Percentiles rank a stretch among this genome's conserved stretches.
phyloP scores from a whole-genome alignment of 1,284 basidiomycete genomes.

The Neonothopanus nambi region DNA sequence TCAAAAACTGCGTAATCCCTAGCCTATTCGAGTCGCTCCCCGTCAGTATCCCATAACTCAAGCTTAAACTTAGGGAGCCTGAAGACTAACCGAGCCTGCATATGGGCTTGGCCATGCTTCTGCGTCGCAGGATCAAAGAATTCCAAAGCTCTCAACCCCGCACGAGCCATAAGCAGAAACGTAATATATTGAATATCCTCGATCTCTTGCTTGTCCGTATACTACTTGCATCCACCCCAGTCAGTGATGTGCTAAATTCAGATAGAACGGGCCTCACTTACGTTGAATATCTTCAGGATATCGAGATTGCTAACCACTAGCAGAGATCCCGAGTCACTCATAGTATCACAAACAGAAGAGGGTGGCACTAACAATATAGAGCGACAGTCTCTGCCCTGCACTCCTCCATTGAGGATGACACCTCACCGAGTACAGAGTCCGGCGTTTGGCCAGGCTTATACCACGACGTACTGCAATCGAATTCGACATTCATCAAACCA shows the following conservation, averaged over 20 bases:
- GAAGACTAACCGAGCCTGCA: slow-evolving; percentile 73
- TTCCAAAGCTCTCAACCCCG: slow-evolving; percentile 77
- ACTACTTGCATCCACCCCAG: slow-evolving; percentile 38
- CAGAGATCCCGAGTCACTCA: slow-evolving; percentile 3
- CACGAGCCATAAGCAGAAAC: slow-evolving; percentile 84
- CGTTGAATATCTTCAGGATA: slow-evolving; percentile 77
- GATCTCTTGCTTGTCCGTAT: slow-evolving; percentile 63
- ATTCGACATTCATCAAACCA: slow-evolving; percentile 3
- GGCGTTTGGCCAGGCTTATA: slow-evolving; percentile 83
- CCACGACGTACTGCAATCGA: slow-evolving; percentile 63
- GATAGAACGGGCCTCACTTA: slow-evolving; percentile 36
- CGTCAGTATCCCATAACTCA: background rate
- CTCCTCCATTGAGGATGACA: slow-evolving; percentile 86
- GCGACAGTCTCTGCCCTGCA: slow-evolving; percentile 85
- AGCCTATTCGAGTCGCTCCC: slow-evolving; percentile 51
- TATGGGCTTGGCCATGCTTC: slow-evolving; percentile 91
- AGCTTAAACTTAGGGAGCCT: slow-evolving; percentile 3
- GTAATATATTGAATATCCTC: slow-evolving; percentile 80
- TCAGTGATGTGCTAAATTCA: too few relatives aligned
- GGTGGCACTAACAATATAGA: slow-evolving; percentile 58
- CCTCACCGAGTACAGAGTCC: slow-evolving; percentile 77
- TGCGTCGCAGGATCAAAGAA: slow-evolving; percentile 78
- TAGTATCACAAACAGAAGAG: background rate
- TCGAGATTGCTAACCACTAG: slow-evolving; percentile 70
- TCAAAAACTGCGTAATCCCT: slow-evolving; percentile 79